These are phyloP conservation scores for Penicillium longicatenatum DNA, from an alignment of 495 filamentous ascomycete genomes.

Conservation along the genomic window DNA sequence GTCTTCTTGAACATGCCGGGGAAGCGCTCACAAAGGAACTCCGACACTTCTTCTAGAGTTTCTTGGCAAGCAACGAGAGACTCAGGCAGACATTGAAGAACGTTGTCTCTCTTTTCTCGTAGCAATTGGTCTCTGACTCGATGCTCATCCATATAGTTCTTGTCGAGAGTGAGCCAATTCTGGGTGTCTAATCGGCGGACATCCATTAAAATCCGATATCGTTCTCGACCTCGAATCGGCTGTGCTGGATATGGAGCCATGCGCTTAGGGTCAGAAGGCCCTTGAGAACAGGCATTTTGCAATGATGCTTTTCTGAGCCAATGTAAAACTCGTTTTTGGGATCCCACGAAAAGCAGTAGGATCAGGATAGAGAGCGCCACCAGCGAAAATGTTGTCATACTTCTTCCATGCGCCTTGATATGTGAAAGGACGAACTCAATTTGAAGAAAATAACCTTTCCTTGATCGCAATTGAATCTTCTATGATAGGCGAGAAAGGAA, in stretches of 20 bases:
- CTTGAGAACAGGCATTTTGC: slow-evolving; percentile 11
- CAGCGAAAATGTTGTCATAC: slow-evolving; percentile 40
- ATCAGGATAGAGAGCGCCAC: slow-evolving; percentile 38
- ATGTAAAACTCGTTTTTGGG: slow-evolving; percentile 37
- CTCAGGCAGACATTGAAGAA: slow-evolving; percentile 52
- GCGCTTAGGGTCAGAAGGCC: slow-evolving; percentile 36
- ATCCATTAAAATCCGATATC: slow-evolving; percentile 57
- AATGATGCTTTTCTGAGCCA: slow-evolving; percentile 18
- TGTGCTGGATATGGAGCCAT: slow-evolving; percentile 47
- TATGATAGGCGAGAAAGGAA: slow-evolving; percentile 10
- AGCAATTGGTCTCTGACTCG: slow-evolving; percentile 46
- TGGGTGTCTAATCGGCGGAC: slow-evolving; percentile 50
- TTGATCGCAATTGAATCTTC: slow-evolving; percentile 1
- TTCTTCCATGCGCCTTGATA: slow-evolving; percentile 24
- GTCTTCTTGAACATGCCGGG: slow-evolving; percentile 46
- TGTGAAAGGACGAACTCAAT: slow-evolving; percentile 1
- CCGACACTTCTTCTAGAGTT: slow-evolving; percentile 49
- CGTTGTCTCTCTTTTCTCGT: slow-evolving; percentile 39
- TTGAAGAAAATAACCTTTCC: neutral
- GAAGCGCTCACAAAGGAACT: slow-evolving; percentile 52
- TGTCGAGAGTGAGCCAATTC: slow-evolving; percentile 59
- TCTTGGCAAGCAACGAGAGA: slow-evolving; percentile 54
- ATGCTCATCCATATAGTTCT: slow-evolving; percentile 53
- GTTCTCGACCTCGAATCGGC: slow-evolving; percentile 46
- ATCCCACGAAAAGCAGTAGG: slow-evolving; percentile 45